A percentile compares a stretch with the other conserved stretches of the same genome.
Conservation (phyloP, 1,284 basidiomycete species). For the Cryptococcus floricola region DNA sequence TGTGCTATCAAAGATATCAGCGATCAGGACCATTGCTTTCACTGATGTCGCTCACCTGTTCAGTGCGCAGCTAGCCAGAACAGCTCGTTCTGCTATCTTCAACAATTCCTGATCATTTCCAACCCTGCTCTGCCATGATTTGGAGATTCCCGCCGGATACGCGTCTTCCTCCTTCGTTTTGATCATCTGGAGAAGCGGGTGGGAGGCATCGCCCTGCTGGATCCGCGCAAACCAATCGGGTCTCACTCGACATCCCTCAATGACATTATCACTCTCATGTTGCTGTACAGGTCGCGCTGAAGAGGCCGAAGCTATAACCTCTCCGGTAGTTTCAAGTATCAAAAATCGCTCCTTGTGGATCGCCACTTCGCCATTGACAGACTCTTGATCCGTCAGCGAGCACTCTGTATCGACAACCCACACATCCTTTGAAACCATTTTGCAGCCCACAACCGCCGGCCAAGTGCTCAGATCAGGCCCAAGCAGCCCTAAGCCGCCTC, state of each 20-base stretch:
- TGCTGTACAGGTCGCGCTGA: neutral
- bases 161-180: conserved; percentile 25
- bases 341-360: conserved; percentile 3
- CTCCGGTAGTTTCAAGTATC: conserved; percentile 22
- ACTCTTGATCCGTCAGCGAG: too few species aligned
- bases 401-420: conserved; percentile 16
- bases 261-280: neutral
- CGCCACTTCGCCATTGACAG: too few species aligned
- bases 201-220: neutral
- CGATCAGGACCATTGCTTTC: neutral
- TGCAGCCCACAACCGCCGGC: conserved; percentile 18
- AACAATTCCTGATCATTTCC: neutral
- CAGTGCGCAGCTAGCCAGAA: conserved; percentile 26
- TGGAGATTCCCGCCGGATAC: conserved; percentile 26
- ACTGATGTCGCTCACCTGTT: conserved; percentile 24
- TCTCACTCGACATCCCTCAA: conserved; percentile 19
- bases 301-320: conserved; percentile 13
- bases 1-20: conserved; percentile 16
- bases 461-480: conserved; percentile 26
- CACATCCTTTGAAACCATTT: conserved; percentile 13
- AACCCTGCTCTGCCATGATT: conserved; percentile 11
- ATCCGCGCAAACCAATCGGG: conserved; percentile 29
- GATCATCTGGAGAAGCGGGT: conserved; percentile 1
- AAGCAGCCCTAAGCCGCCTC: conserved; percentile 14
- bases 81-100: conserved; percentile 24